phyloP scores from a whole-genome alignment of 192 early-diverging fungal genomes.

The Coemansia sp. region DNA sequence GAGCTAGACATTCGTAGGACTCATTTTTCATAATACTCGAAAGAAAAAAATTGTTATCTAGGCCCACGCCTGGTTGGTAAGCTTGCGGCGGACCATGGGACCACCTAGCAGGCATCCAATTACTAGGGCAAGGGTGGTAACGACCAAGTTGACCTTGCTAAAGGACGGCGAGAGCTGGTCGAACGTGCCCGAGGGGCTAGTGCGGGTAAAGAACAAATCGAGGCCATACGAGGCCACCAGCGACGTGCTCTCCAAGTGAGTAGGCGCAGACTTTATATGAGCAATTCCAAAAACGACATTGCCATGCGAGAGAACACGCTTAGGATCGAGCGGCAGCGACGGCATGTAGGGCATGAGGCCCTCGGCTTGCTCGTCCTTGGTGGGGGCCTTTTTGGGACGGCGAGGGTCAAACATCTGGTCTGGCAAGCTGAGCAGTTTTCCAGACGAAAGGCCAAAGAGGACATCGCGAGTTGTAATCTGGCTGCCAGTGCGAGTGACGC shows the following conservation, averaged over 20 bases:
- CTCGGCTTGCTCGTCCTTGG: constrained; percentile 87
- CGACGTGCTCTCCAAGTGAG: constrained; percentile 90
- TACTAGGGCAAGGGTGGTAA: constrained; percentile 77
- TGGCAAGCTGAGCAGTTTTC: constrained; percentile 44
- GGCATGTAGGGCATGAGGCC: constrained; percentile 73
- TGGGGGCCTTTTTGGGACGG: constrained; percentile 64
- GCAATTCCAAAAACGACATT: constrained; percentile 63
- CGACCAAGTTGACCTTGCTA: constrained; percentile 77
- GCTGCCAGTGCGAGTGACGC: constrained; percentile 77
- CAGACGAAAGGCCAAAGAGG: constrained; percentile 56
- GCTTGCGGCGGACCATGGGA: constrained; percentile 69
- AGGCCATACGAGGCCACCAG: constrained; percentile 85
- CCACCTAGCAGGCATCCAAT: constrained; percentile 70
- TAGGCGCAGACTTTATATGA: constrained; percentile 69
- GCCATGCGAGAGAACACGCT: constrained; percentile 74
- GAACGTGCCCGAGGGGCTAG: constrained; percentile 85
- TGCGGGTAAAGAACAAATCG: constrained; percentile 85
- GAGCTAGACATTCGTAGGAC: neutral
- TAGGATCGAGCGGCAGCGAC: constrained; percentile 69
- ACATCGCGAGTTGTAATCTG: constrained; percentile 88
- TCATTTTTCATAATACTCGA: too few relatives aligned
- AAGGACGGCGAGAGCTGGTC: constrained; percentile 93
- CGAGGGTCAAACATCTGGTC: constrained; percentile 78
- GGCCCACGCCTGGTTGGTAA: constrained; percentile 56
- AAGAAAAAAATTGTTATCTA: constrained; percentile 18